A percentile compares a stretch with the other conserved stretches of the same genome.
Conservation (phyloP, 148 eudicot genomes). For the Pouteria glomerata region DNA sequence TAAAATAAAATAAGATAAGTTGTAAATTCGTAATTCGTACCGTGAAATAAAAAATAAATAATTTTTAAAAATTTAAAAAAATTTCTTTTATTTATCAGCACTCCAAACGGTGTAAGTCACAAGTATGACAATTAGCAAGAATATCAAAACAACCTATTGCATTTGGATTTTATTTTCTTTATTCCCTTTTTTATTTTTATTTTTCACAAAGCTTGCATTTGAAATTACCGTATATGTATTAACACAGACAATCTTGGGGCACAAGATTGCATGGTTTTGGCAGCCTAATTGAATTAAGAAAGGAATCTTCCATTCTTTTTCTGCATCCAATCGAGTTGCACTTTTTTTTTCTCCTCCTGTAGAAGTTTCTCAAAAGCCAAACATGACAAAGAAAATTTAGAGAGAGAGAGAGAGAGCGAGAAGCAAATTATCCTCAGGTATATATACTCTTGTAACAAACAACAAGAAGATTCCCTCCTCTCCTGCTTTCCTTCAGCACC, state of each 20-base stretch:
- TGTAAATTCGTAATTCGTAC: no score
- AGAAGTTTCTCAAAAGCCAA: conserved; percentile 17
- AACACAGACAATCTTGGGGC: background rate
- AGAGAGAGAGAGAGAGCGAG: background rate
- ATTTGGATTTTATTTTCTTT: background rate
- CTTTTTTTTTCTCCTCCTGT: conserved; percentile 8
- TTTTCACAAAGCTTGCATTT: background rate
- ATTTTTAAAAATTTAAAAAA: no score
- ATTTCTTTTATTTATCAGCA: no score
- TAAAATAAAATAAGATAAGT: no score
- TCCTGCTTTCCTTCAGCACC: conserved; percentile 6
- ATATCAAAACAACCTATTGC: background rate
- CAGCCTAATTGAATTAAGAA: conserved; percentile 49
- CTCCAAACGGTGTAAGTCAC: no score
- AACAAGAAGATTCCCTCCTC: conserved; percentile 15
- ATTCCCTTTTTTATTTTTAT: background rate
- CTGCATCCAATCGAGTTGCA: conserved; percentile 18
- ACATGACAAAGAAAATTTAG: background rate
- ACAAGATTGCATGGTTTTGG: conserved; percentile 16
- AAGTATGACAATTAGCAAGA: no score
- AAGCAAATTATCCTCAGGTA: background rate
- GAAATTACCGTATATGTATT: background rate
- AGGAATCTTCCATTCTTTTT: conserved; percentile 31
- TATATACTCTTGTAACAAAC: conserved; percentile 3
- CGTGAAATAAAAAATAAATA: no score